Evolutionary conservation across 2,329 filamentous ascomycete species (phyloP).

Genomic region (Penicillium polonicum): DNA sequence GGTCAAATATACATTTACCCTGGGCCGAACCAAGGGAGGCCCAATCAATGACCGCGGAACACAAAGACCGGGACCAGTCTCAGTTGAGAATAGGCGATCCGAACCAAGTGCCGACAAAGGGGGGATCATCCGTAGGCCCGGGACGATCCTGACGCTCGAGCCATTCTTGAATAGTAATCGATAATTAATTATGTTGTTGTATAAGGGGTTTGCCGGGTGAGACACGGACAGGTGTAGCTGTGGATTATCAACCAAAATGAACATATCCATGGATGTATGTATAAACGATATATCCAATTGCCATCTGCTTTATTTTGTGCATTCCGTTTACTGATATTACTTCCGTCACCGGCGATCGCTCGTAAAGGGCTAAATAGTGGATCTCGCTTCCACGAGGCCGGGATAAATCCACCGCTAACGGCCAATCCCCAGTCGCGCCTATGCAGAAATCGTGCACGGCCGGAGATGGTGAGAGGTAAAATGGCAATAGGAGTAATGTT

Average conservation of each 20-base stretch:
- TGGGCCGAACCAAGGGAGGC: conserved; percentile 1
- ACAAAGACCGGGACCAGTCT: not conserved
- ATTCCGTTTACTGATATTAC: not conserved
- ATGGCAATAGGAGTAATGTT: conserved; percentile 12
- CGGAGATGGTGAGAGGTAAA: not conserved
- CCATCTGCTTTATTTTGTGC: not conserved
- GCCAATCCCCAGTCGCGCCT: conserved; percentile 19
- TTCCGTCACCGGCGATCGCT: conserved; percentile 18
- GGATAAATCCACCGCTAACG: conserved; percentile 15
- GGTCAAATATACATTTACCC: conserved; percentile 6
- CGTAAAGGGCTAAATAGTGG: conserved; percentile 21
- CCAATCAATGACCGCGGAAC: conserved; percentile 7
- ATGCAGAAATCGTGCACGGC: conserved; percentile 25
- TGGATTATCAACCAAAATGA: not conserved
- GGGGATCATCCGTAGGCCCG: conserved; percentile 9
- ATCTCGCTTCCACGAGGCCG: conserved; percentile 30
- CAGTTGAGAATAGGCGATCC: conserved; percentile 8
- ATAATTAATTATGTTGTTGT: no score
- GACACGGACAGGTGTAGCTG: no score
- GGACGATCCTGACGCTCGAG: conserved; percentile 13
- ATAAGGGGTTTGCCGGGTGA: not conserved
- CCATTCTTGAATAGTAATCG: not conserved
- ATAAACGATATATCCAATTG: not conserved
- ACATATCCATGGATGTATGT: not conserved
- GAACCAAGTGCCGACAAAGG: conserved; percentile 12